Base-by-base conservation (phyloP, 164 flowering plant species). In the Nymphaea thermarum region DNA sequence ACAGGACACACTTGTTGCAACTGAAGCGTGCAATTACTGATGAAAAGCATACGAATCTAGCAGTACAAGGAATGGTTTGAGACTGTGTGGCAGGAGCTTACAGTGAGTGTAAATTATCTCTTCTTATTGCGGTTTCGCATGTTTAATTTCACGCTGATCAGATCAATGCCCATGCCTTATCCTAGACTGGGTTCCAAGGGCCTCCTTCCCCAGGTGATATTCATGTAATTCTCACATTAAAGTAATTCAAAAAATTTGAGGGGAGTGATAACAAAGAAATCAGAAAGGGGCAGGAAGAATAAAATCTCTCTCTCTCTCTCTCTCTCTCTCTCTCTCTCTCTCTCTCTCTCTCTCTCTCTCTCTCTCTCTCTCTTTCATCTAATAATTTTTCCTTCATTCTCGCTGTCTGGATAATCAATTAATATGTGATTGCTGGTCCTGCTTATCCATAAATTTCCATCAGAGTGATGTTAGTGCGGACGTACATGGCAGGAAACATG, bases 1-100 rank as follows among this genome's bases (percentile, higher is more conserved):
- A 85, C 43, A 82, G 82, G 72, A 81, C 89, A 4, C 90, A 88
- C 77, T 83, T 90, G 16, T 72, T 88, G 69, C 98, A 90, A 78
- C 73, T 74, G 76, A 81, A 75, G 73, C 77, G 77, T 75, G 72
- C 67, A 72, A 66, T 69, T 67, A 57, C 62, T 67, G 73, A 63
- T 17, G 74, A 63, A 17, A 59, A 74, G 66, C 72, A 60, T 60
- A 67, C 72, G 42, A 60, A 66, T 8, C 55, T 70, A 62, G 71
- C 76, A 66, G 59, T 73, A 61, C 68, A 64, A 64, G 69, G 55
- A 62, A 64, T 63, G 66, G 68, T 64, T 66, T 78, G 76, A 77
- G 70, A 72, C 67, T 63, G 36, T 43, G 65, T 66, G 36, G 18
- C 64, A 63, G 63, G 67, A 73, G 71, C 63, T 14, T 62, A 65